Conservation (phyloP, 164 flowering plant genomes). For the Magnolia changhungtana region DNA sequence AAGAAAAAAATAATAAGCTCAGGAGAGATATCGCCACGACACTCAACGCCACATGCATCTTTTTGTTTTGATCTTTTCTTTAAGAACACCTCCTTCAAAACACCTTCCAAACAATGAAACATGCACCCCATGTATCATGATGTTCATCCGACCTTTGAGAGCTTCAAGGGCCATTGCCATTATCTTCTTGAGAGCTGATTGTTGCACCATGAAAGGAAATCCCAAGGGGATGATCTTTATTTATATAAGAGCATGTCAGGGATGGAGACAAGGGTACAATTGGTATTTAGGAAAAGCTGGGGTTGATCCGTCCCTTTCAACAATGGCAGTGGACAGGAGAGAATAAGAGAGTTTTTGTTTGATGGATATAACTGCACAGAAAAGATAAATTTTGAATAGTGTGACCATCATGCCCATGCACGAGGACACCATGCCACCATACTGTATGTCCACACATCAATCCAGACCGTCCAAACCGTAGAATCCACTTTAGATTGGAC, state of each 20-base stretch:
- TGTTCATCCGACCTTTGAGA: background rate
- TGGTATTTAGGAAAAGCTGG: constrained; percentile 7
- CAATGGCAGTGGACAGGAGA: constrained; percentile 23
- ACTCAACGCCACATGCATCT: background rate
- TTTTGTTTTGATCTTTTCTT: background rate
- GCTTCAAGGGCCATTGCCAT: constrained; percentile 5
- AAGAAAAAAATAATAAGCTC: constrained; percentile 47
- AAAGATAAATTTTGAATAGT: background rate
- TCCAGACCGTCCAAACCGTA: background rate
- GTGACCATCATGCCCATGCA: background rate
- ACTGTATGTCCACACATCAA: background rate
- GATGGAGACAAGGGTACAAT: constrained; percentile 15
- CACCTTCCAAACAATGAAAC: background rate
- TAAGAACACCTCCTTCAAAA: background rate
- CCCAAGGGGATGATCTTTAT: constrained; percentile 7
- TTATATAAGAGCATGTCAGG: constrained; percentile 19
- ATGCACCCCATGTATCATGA: constrained; percentile 11
- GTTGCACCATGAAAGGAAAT: background rate
- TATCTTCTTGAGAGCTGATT: background rate
- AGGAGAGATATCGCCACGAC: constrained; percentile 52
- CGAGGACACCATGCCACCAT: background rate
- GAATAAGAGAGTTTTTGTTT: background rate
- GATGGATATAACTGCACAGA: background rate
- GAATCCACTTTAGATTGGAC: background rate
- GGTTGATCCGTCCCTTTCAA: constrained; percentile 36